These are phyloP conservation scores for Curvularia verruculosa DNA, from an alignment of 2,329 filamentous ascomycete genomes.

Conservation along the genomic window DNA sequence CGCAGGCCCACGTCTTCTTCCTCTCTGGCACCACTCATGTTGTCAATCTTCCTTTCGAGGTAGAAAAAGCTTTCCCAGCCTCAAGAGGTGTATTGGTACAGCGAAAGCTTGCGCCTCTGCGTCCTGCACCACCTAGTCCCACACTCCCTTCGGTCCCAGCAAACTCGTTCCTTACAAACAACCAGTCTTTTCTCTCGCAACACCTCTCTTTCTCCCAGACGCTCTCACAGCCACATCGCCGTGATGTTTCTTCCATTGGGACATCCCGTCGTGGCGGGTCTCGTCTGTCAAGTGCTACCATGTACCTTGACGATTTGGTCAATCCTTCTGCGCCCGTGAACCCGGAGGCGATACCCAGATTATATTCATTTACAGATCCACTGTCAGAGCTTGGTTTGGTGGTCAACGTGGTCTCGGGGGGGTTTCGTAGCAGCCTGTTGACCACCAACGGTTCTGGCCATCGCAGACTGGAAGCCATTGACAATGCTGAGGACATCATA, in stretches of 20 bases:
- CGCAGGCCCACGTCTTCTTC: conserved; percentile 92
- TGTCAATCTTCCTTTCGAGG: conserved; percentile 91
- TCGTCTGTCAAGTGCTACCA: conserved; percentile 28
- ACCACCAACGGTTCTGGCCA: conserved; percentile 40
- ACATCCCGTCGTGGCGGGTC: conserved; percentile 31
- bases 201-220: conserved; percentile 57
- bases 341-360: conserved; percentile 67
- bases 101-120: conserved; percentile 68
- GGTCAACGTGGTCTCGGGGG: conserved; percentile 54
- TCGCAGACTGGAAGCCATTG: conserved; percentile 64
- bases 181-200: conserved; percentile 59
- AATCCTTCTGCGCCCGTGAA: conserved; percentile 32
- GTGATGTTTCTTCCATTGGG: conserved; percentile 38
- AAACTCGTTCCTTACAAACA: conserved; percentile 75
- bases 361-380: conserved; percentile 86
- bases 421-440: conserved; percentile 38
- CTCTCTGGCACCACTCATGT: conserved; percentile 86
- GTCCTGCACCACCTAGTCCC: conserved; percentile 44
- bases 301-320: conserved; percentile 43
- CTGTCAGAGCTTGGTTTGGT: conserved; percentile 84
- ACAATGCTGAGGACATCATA: conserved; percentile 79
- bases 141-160: conserved; percentile 66
- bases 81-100: conserved; percentile 86
- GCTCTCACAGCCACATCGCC: conserved; percentile 42
- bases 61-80: conserved; percentile 83